phyloP scores from a whole-genome alignment of 139 green algal genomes.

The Zygnema cylindricum region DNA sequence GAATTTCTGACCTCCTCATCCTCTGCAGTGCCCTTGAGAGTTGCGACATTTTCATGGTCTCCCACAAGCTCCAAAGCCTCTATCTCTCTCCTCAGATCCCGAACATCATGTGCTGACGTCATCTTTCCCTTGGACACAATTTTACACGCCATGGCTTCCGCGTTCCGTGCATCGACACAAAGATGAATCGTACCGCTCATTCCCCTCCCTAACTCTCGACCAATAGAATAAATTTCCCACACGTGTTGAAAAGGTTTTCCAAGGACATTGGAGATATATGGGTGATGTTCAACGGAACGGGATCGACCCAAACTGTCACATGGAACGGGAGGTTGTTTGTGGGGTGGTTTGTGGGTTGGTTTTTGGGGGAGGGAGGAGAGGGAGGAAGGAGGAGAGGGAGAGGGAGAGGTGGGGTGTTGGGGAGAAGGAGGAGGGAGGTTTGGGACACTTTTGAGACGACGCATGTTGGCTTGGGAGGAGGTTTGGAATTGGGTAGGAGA shows the following conservation, averaged over 20 bases:
- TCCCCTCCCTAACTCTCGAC: slow-evolving; percentile 30
- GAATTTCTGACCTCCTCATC: neutral
- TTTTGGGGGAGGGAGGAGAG: neutral
- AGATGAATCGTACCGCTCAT: slow-evolving; percentile 43
- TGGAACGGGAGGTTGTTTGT: neutral
- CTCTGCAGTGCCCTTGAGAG: neutral
- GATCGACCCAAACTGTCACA: neutral
- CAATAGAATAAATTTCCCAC: slow-evolving; percentile 5
- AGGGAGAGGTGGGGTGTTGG: too few species aligned
- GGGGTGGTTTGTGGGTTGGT: too few species aligned
- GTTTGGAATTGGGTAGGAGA: neutral
- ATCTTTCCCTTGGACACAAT: neutral
- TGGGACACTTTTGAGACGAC: neutral
- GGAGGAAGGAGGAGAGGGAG: too few species aligned
- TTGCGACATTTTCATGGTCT: neutral
- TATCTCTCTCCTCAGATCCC: neutral
- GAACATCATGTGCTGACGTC: neutral
- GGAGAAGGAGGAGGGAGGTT: neutral
- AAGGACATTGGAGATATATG: neutral
- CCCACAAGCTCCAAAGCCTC: neutral
- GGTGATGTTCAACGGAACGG: neutral
- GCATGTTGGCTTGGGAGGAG: neutral
- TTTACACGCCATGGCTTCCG: neutral
- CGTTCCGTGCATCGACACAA: slow-evolving; percentile 72
- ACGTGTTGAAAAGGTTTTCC: neutral